These are phyloP conservation scores for Fusarium sp. DNA, from an alignment of 2,329 filamentous ascomycete species.

Conservation along the genomic window DNA sequence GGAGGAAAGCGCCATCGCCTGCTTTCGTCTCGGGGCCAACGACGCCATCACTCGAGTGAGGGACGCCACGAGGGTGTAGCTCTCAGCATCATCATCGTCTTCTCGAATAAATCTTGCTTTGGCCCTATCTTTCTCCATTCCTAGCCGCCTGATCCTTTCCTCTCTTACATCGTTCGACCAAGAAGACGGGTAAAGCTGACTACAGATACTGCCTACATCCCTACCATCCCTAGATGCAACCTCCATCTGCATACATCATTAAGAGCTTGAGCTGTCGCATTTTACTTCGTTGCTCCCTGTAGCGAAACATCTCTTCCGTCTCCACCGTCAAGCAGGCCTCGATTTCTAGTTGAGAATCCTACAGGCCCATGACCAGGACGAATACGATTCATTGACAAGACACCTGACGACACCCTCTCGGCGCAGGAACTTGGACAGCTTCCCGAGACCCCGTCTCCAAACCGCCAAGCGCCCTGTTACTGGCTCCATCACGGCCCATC, in stretches of 20 bases:
- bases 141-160: neutral
- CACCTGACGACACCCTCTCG: constrained; percentile 10
- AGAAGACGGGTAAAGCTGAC: neutral
- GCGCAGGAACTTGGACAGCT: constrained; percentile 25
- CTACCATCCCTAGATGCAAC: constrained; percentile 11
- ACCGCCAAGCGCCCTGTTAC: constrained; percentile 12
- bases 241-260: constrained; percentile 12
- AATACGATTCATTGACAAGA: constrained; percentile 21
- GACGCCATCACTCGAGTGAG: constrained; percentile 27
- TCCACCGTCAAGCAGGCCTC: constrained; percentile 26
- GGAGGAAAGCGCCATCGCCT: constrained; percentile 33
- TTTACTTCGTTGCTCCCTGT: constrained; percentile 16
- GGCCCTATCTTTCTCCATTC: constrained; percentile 9
- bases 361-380: constrained; percentile 25
- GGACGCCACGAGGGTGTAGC: constrained; percentile 30
- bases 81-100: constrained; percentile 35
- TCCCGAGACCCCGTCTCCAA: constrained; percentile 10
- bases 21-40: constrained; percentile 32
- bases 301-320: constrained; percentile 14
- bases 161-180: neutral
- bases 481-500: constrained; percentile 7
- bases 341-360: constrained; percentile 7
- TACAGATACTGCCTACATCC: constrained; percentile 2
- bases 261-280: constrained; percentile 8
- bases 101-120: constrained; percentile 39